Evolutionary conservation across 139 green algal species (phyloP).

Genomic region (Spirogloea muscicola): DNA sequence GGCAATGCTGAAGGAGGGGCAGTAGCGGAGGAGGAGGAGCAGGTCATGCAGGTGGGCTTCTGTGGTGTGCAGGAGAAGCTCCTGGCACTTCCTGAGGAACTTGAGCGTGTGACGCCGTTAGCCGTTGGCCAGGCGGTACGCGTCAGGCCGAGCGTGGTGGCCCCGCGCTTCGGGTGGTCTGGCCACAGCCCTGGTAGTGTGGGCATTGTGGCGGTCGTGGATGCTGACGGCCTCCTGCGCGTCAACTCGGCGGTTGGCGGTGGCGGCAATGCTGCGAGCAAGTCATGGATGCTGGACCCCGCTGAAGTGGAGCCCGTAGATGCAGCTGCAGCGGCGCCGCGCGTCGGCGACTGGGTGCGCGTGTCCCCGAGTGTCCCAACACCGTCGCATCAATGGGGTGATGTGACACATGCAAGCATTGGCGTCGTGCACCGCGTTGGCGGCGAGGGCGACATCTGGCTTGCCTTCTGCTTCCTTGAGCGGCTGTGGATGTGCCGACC

Average conservation of each 20-base stretch:
- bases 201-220: slow-evolving; percentile 6
- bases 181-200: slow-evolving; percentile 9
- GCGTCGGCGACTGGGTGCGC: slow-evolving; percentile 14
- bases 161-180: slow-evolving; percentile 1
- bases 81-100: neutral
- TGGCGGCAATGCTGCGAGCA: neutral
- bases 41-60: slow-evolving; percentile 5
- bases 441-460: slow-evolving; percentile 12
- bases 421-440: slow-evolving; percentile 19
- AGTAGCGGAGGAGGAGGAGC: slow-evolving; percentile 8
- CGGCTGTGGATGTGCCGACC: slow-evolving; percentile 15
- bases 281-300: slow-evolving; percentile 20
- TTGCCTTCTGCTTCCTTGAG: slow-evolving; percentile 18
- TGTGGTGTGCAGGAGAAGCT: slow-evolving; percentile 13
- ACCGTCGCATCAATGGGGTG: slow-evolving; percentile 21
- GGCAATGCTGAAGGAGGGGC: slow-evolving; percentile 8
- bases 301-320: slow-evolving; percentile 13
- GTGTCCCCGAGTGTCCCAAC: slow-evolving; percentile 10
- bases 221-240: slow-evolving; percentile 12
- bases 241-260: too few species aligned
- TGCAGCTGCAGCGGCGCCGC: neutral
- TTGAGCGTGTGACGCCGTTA: slow-evolving; percentile 8
- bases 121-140: slow-evolving; percentile 1
- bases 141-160: neutral
- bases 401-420: slow-evolving; percentile 27